phyloP scores from a whole-genome alignment of 164 flowering plant genomes.

The Vitis cinerea region DNA sequence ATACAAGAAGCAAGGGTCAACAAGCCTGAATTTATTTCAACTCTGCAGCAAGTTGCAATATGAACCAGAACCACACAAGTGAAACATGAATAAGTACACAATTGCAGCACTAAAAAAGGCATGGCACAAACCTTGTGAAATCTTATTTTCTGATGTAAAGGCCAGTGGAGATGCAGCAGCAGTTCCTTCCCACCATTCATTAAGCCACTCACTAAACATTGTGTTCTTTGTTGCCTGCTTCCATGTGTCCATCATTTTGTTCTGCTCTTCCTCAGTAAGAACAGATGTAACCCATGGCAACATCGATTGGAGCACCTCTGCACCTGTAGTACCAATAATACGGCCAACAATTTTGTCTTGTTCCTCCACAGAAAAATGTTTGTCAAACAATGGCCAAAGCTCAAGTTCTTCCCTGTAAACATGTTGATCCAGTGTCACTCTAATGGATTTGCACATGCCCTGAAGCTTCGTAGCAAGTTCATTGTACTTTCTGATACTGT shows the following conservation, averaged over 20 bases:
- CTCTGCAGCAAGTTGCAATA: not conserved
- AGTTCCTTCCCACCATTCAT: conserved; percentile 91
- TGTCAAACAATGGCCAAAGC: conserved; percentile 93
- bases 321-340: conserved; percentile 94
- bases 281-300: conserved; percentile 96
- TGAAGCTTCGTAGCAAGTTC: conserved; percentile 85
- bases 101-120: not conserved
- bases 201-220: conserved; percentile 97
- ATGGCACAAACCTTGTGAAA: conserved; percentile 49
- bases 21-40: not conserved
- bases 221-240: conserved; percentile 93
- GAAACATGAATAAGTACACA: not conserved
- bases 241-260: conserved; percentile 93
- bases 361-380: conserved; percentile 87
- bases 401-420: conserved; percentile 87
- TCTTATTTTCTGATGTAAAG: conserved; percentile 36
- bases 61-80: not conserved
- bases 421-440: conserved; percentile 87
- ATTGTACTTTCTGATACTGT: conserved; percentile 43
- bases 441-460: conserved; percentile 93
- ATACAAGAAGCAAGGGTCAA: not conserved
- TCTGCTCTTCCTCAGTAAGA: conserved; percentile 90
- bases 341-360: conserved; percentile 94
- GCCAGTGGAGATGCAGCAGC: conserved; percentile 32
- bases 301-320: conserved; percentile 96